These are phyloP conservation scores for Pascua sp. DNA, from an alignment of 1,284 basidiomycete genomes.

Conservation along the genomic window DNA sequence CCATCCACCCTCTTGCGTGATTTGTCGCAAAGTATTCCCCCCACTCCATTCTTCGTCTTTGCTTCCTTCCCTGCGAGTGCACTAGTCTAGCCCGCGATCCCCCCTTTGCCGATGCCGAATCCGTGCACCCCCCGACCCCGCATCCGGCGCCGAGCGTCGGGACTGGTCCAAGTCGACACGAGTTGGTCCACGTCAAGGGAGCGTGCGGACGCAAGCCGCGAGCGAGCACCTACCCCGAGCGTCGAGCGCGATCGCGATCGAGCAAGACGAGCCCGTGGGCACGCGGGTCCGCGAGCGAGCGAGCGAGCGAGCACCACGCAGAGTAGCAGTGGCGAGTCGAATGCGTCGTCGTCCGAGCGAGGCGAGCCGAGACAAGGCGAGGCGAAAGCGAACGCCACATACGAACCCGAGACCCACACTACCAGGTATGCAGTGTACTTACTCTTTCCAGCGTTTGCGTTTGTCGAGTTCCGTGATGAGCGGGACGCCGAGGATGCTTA, in stretches of 20 bases:
- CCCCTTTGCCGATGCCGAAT: too few relatives aligned
- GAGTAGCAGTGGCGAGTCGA: background rate
- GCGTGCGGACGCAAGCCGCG: background rate
- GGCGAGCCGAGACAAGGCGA: slow-evolving; percentile 1
- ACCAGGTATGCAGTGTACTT: slow-evolving; percentile 1
- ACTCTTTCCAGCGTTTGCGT: slow-evolving; percentile 71
- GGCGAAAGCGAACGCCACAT: slow-evolving; percentile 1
- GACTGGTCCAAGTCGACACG: too few relatives aligned
- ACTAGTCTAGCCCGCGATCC: too few relatives aligned
- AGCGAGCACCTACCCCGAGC: background rate
- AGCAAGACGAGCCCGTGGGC: background rate
- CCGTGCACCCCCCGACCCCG: too few relatives aligned
- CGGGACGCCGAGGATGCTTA: slow-evolving; percentile 86
- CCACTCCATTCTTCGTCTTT: too few relatives aligned
- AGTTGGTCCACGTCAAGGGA: background rate
- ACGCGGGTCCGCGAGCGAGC: slow-evolving; percentile 2
- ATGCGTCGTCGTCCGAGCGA: background rate
- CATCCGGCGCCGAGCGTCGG: too few relatives aligned
- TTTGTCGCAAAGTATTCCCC: too few relatives aligned
- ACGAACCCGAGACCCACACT: slow-evolving; percentile 34
- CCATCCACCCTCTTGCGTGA: too few relatives aligned
- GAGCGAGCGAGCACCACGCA: background rate
- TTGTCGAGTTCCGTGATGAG: slow-evolving; percentile 79
- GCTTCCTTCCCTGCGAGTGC: too few relatives aligned
- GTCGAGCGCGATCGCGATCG: slow-evolving; percentile 1